Evolutionary conservation across 2,329 filamentous ascomycete species (phyloP), one percentile per base, ranked within the genome.

Genomic region (Pestalotiopsis sp.): DNA sequence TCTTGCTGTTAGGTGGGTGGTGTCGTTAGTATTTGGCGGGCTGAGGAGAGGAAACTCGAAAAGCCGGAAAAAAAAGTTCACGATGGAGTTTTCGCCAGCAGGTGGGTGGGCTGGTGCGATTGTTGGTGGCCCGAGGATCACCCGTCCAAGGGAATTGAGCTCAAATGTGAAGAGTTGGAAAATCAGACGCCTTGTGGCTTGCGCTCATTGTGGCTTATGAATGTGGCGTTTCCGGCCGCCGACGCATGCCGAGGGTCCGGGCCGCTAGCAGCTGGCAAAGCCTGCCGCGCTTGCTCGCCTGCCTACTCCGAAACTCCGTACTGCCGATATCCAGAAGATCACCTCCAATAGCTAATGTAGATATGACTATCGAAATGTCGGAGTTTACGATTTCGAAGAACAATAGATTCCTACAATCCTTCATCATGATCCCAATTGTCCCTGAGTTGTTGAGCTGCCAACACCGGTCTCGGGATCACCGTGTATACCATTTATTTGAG

Each of bases 1-100:
- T 38, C 67, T 23, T 80, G 78, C 77, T 82, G 72, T 70, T 74
- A 69, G 71, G 71, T 70, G 72, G 31, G 70, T 73, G 66, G 70
- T 69, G 75, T 72, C 75, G 75, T 74, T 76, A 75, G 70, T 67
- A 70, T 59, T 67, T 72, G 69, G 69, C 70, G 69, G 69, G 40
- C 71, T 66, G 71, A 65, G 60, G 67, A 68, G 57, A 45, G 41
- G 52, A 66, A 68, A 23, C 14, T 49, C 63, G 31, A 36, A 27
- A 63, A 27, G 25, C 31, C 60, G 41, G 41, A 41, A 65, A 68
- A 68, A 65, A 73, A 69, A 71, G 66, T 72, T 71, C 38, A 41
- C 70, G 72, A 73, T 70, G 64, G 71, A 68, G 45, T 59, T 69
- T 70, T 67, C 17, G 52, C 31, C 49, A 62, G 17, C 23, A 62